Base-by-base conservation (phyloP, 2,329 filamentous ascomycete genomes). In the Alternaria tenuissima region DNA sequence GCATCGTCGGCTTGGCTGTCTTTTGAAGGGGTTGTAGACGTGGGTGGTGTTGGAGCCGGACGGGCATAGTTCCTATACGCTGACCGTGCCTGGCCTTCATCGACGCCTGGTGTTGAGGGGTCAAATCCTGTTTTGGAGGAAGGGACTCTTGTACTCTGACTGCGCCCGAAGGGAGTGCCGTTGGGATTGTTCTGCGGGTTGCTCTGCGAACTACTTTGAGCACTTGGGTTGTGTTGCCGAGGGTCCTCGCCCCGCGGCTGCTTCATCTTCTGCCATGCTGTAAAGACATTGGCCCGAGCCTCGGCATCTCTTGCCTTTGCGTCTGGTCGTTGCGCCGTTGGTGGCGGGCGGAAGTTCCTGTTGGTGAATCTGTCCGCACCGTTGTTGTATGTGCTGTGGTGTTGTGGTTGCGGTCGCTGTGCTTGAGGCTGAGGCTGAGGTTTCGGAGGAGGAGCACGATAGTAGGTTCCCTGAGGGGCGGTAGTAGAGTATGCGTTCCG, bases 81-180 rank as follows among this genome's bases (percentile, higher is more conserved):
- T 12, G 83, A 84, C 59, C 82, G 82, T 22, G 86, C 86, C 72
- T 85, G 85, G 36, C 85, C 81, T 66, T 89, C 87, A 68, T 89
- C 87, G 36, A 82, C 85, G n/a, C 84, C 86, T 32, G 85, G 81
- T 7, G 81, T 81, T n/a, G 82, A 82, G 20, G 87, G 86, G 56
- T 87, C 84, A 69, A 88, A 89, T 5, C 86, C 87, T 44, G 81
- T 78, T 71, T 81, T 86, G 66, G 81, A 83, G 66, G 81, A 85
- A 38, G 85, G 84, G 4, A 81, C 78, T 52, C 76, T 72, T 4
- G 77, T 76, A 52, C 77, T 80, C 43, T 77, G 74, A 49, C 73
- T 80, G 20, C 79, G 76, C 20, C 72, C 72, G 58, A 81, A 76
- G 3, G 75, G 75, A 7, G 79, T 70, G 46, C 78, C 76, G 36